A percentile compares a stretch with the other conserved stretches of the same genome.
phyloP scores from a whole-genome alignment of 805 yeast genomes.

The Pichia paraexigua region DNA sequence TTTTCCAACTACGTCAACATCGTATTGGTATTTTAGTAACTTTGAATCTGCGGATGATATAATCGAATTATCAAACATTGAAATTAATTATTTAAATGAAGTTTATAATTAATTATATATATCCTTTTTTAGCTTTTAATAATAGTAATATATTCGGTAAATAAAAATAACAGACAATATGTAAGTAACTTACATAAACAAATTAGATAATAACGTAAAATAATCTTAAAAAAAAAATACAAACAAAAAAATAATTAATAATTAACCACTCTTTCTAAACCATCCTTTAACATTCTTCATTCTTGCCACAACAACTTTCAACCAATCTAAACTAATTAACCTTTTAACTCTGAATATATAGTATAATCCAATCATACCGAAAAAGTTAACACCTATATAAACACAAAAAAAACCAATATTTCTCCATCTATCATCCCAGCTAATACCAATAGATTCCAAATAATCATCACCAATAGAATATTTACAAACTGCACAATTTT shows the following conservation, averaged over 20 bases:
- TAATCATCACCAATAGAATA: conserved; percentile 40
- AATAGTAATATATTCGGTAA: not conserved
- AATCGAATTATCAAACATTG: not conserved
- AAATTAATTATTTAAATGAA: not conserved
- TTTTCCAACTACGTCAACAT: not conserved
- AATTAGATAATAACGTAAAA: not conserved
- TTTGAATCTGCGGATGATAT: not conserved
- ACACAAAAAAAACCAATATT: conserved; percentile 56
- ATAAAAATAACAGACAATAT: not conserved
- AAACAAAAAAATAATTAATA: not conserved
- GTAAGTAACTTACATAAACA: not conserved
- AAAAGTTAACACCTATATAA: conserved; percentile 44
- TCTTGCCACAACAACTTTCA: not conserved
- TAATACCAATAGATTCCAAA: conserved; percentile 35
- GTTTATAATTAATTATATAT: not conserved
- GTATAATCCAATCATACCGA: conserved; percentile 31
- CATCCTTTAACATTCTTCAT: not conserved
- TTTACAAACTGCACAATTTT: conserved; percentile 43
- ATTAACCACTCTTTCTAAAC: not conserved
- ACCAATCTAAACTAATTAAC: not conserved
- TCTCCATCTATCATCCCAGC: conserved; percentile 50
- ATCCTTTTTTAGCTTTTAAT: not conserved
- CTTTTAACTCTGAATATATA: conserved; percentile 28
- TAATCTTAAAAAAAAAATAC: too few relatives aligned
- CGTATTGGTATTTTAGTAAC: not conserved